Evolutionary conservation across 192 early-diverging fungal genomes (phyloP).

Genomic region (Coemansia sp.): DNA sequence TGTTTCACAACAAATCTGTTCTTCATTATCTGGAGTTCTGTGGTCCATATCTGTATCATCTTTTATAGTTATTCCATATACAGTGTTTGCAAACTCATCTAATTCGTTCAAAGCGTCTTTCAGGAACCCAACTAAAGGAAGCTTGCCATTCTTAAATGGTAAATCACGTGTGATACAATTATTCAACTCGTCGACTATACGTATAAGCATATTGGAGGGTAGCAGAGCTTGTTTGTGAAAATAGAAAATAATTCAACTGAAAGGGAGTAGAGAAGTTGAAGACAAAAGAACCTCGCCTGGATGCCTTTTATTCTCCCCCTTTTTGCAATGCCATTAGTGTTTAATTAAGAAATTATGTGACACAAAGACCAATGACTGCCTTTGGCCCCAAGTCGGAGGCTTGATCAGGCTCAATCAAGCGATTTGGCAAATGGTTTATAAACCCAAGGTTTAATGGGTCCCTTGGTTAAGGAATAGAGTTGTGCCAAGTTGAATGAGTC

Average conservation of each 20-base stretch:
- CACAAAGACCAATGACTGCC: not conserved
- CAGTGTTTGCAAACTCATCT: too few relatives aligned
- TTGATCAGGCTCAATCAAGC: too few relatives aligned
- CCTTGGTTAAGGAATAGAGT: too few relatives aligned
- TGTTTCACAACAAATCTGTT: not conserved
- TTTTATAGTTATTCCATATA: not conserved
- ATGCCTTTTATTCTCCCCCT: not conserved
- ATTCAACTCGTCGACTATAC: not conserved
- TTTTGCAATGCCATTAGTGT: too few relatives aligned
- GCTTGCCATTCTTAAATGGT: not conserved
- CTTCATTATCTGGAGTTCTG: not conserved
- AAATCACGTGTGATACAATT: not conserved
- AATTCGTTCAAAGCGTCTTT: too few relatives aligned
- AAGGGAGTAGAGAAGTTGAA: not conserved
- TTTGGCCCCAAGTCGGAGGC: not conserved
- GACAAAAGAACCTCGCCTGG: not conserved
- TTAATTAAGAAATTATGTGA: too few relatives aligned
- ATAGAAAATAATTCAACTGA: not conserved
- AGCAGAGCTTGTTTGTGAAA: not conserved
- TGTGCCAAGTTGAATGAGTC: too few relatives aligned
- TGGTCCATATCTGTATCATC: not conserved
- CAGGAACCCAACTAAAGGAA: not conserved
- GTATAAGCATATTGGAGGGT: not conserved
- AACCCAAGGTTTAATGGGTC: too few relatives aligned
- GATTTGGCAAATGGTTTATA: too few relatives aligned